Conservation (phyloP, 2,329 filamentous ascomycete genomes). For the Dichotomopilus funicola region DNA sequence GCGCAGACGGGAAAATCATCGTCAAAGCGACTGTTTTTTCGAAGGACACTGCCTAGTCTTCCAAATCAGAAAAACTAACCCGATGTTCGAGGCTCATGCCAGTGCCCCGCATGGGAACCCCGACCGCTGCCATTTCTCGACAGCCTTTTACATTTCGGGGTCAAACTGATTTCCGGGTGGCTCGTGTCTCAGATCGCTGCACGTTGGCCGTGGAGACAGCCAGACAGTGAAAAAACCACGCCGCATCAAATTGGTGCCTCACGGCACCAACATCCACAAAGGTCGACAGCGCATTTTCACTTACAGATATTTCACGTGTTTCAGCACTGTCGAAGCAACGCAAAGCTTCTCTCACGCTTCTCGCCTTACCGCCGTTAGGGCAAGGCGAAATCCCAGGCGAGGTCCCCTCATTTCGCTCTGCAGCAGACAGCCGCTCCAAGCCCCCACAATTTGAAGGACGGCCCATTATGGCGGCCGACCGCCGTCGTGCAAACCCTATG, state of each 20-base stretch:
- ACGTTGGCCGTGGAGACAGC: background rate
- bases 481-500: slow-evolving; percentile 15
- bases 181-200: slow-evolving; percentile 1
- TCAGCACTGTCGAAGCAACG: background rate
- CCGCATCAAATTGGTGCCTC: background rate
- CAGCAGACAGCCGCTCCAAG: slow-evolving; percentile 8
- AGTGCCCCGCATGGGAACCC: no score
- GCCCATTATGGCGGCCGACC: slow-evolving; percentile 21
- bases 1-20: slow-evolving; percentile 10
- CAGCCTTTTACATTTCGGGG: no score
- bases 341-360: background rate
- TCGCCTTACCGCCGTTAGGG: background rate
- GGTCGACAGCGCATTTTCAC: no score
- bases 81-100: no score
- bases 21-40: no score
- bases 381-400: background rate
- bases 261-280: background rate
- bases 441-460: slow-evolving; percentile 5
- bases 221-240: background rate
- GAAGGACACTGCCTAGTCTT: no score
- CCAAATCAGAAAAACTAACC: no score
- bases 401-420: slow-evolving; percentile 16
- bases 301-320: background rate
- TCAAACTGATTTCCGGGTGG: background rate
- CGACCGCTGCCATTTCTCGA: no score